These are phyloP conservation scores for Plectranthus barbatus DNA, from an alignment of 257 asterid species.

Conservation along the genomic window DNA sequence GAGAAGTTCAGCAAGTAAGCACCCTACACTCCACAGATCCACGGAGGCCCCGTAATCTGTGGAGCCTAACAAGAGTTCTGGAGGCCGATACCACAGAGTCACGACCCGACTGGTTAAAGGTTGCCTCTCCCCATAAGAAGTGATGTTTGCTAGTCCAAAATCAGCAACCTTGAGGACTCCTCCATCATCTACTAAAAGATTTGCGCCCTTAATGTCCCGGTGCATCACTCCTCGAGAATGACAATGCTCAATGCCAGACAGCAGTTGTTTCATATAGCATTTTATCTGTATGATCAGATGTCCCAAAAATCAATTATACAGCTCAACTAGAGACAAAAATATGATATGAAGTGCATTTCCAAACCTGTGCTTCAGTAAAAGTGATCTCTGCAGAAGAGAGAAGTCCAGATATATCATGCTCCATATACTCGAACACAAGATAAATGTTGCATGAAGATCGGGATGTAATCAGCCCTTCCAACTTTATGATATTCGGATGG, in stretches of 20 bases:
- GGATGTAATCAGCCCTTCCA: conserved; percentile 79
- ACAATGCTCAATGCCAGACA: conserved; percentile 94
- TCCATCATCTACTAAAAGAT: conserved; percentile 71
- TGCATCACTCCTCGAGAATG: conserved; percentile 90
- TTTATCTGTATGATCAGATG: conserved; percentile 41
- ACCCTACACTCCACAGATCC: conserved; percentile 96
- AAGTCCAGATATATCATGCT: conserved; percentile 88
- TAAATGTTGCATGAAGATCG: conserved; percentile 83
- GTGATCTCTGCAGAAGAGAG: conserved; percentile 66
- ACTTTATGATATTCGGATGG: conserved; percentile 81
- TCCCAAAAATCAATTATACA: too few species aligned
- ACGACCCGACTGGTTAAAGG: conserved; percentile 94
- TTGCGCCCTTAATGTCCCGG: conserved; percentile 92
- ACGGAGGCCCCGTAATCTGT: conserved; percentile 77
- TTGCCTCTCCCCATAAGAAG: conserved; percentile 44
- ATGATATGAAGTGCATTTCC: background rate
- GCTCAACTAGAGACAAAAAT: background rate
- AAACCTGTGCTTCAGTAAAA: conserved; percentile 88
- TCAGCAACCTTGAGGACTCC: conserved; percentile 86
- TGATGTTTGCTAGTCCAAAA: conserved; percentile 86
- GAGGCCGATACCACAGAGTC: conserved; percentile 98
- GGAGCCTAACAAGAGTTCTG: conserved; percentile 88
- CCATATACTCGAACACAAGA: conserved; percentile 95
- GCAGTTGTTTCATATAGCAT: conserved; percentile 85
- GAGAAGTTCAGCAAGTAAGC: conserved; percentile 87